Evolutionary conservation across 1,284 basidiomycete genomes (phyloP), one percentile per base, ranked within the genome.

Genomic region (Amylostereum chailletii): DNA sequence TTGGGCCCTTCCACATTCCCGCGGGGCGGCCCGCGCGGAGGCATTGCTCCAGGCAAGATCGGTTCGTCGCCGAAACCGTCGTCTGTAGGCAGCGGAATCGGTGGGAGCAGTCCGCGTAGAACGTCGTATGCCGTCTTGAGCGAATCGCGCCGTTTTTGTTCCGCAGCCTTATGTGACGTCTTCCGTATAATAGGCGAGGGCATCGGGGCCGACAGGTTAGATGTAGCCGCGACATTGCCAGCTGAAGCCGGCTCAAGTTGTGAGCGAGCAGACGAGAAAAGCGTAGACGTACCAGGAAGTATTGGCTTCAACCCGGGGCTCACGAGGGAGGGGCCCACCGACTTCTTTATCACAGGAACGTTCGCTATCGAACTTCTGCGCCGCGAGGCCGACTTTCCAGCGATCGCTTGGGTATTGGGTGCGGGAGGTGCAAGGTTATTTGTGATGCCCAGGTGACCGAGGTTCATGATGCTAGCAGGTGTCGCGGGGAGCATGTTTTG

Each of bases 61-160:
- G 79, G 80, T 50, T 81, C 79, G 55, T 76, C 76, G 0, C 70
- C 69, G 56, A 67, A 77, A 45, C 75, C 80, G 48, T 73, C 80
- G 54, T 88, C 85, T 0, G 79, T 79, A 30, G 87, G 86, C 8
- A 91, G 71, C 3, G 90, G 84, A 59, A 97, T 90, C 2, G 91
- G 88, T 0, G 95, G 95, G 0, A 99, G 75, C 9, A 98, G 73
- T 5, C 76, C 68, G 9, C 95, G 88, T 8, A 99, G 77, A 55
- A 97, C 94, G 65, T 99, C 95, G 62, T 95, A 99, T 11, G 92
- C 94, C 7, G 86, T 86, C 70, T 99, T 99, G 57, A 99, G 80
- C 37, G 88, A 92, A 67, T 99, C 95, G 3, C 95, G 83, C 26
- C 95, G 84, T 64, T 96, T 95, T 65, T 99, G 95, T 67, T 99